Evolutionary conservation across 2,329 filamentous ascomycete species (phyloP).

Genomic region (Apiospora sp.): DNA sequence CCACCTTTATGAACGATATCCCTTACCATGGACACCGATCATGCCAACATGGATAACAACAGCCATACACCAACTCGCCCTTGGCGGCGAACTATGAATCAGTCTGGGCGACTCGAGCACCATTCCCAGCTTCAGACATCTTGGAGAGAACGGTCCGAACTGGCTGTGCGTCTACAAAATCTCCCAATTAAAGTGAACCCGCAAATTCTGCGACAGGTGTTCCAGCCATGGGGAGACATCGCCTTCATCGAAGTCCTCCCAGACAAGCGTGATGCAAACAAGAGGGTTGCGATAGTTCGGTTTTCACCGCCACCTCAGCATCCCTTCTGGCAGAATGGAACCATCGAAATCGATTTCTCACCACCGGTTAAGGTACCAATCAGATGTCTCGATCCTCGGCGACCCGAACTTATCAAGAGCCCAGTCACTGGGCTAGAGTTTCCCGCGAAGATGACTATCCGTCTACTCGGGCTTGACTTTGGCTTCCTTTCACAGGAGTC

Average conservation of each 20-base stretch:
- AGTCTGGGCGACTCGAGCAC: neutral
- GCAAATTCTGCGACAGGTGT: slow-evolving; percentile 58
- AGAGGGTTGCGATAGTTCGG: slow-evolving; percentile 55
- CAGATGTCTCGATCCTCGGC: slow-evolving; percentile 5
- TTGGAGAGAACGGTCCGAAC: slow-evolving; percentile 39
- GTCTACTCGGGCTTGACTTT: slow-evolving; percentile 62
- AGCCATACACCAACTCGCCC: neutral
- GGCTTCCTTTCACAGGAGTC: slow-evolving; percentile 63
- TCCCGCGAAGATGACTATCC: slow-evolving; percentile 49
- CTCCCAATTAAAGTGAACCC: slow-evolving; percentile 49
- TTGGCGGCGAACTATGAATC: neutral
- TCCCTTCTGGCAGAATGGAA: slow-evolving; percentile 58
- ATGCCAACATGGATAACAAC: neutral
- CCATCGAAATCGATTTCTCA: slow-evolving; percentile 30
- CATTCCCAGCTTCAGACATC: neutral
- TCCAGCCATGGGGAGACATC: slow-evolving; percentile 61
- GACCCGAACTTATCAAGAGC: slow-evolving; percentile 36
- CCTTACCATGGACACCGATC: neutral
- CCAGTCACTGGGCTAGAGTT: slow-evolving; percentile 42
- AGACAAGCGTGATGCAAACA: slow-evolving; percentile 46
- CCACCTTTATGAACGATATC: neutral
- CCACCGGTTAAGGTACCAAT: slow-evolving; percentile 30
- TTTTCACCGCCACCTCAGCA: slow-evolving; percentile 65
- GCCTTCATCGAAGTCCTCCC: slow-evolving; percentile 64
- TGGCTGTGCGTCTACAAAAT: slow-evolving; percentile 42